Evolutionary conservation across 2,329 filamentous ascomycete species (phyloP).

Genomic region (Beauveria rudraprayagi): DNA sequence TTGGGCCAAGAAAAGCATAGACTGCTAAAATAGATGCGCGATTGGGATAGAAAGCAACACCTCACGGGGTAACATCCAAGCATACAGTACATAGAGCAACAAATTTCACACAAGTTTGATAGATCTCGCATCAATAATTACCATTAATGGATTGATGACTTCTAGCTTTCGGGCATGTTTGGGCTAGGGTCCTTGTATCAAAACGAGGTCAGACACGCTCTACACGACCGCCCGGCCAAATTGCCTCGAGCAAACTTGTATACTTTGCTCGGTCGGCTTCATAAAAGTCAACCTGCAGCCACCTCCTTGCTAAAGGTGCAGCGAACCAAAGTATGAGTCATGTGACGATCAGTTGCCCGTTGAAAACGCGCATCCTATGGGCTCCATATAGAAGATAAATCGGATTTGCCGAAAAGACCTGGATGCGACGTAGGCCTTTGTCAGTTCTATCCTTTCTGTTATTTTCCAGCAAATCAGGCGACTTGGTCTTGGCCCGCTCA

Average conservation of each 20-base stretch:
- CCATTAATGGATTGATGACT: not conserved
- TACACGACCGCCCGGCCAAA: constrained; percentile 12
- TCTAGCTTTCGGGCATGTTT: not conserved
- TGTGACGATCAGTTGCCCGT: constrained; percentile 25
- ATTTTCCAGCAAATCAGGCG: constrained; percentile 19
- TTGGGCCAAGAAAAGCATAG: not conserved
- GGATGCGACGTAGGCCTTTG: constrained; percentile 23
- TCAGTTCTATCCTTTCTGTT: constrained; percentile 23
- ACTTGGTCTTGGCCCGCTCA: constrained; percentile 5
- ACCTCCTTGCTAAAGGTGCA: constrained; percentile 18
- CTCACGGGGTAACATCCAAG: not conserved
- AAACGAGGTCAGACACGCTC: constrained; percentile 3
- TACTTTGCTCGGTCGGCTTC: not conserved
- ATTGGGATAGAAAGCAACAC: not conserved
- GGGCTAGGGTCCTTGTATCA: not conserved
- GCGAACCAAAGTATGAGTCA: constrained; percentile 25
- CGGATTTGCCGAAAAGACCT: constrained; percentile 12
- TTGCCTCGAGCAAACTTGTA: not conserved
- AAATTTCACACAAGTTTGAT: not conserved
- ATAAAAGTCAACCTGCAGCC: constrained; percentile 17
- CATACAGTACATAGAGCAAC: not conserved
- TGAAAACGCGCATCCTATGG: constrained; percentile 29
- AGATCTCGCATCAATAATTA: too few species aligned
- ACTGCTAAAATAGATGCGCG: not conserved
- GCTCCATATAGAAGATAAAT: constrained; percentile 19